Base-by-base conservation (phyloP, 306 rosid species). In the Castanea mollissima region DNA sequence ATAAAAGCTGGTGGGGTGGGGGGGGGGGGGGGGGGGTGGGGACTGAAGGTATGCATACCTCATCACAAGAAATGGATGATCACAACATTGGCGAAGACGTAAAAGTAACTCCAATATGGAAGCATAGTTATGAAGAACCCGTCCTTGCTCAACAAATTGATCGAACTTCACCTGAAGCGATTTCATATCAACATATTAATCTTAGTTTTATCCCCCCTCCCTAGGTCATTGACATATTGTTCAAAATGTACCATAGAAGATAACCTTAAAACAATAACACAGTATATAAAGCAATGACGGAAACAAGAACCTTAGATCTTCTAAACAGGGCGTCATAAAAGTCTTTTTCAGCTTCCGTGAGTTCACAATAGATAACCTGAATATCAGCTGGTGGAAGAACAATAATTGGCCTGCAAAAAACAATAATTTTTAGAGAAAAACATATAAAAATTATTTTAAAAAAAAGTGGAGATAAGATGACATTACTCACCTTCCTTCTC, bases 51-150 rank as follows among this genome's bases (percentile, higher is more conserved):
- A 68, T 56, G 27, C 67, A 21, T 84, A 94, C 98, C 98, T 94
- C 98, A 92, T 92, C 78, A 94, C 98, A 77, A 94, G 97, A 91
- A 92, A 94, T 32, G 98, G 98, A 82, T 94, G 97, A 84, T 94
- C 97, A 65, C 98, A 94, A 69, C 98, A 94, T 80, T 94, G 98
- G 68, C 97, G 94, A 74, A 94, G 98, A 76, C 98, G 98, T 85
- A 94, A 91, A 79, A 94, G 97, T 67, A 94, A 83, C 90, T 92
- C 97, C 90, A 94, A 78, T 82, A 94, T 94, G 79, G 97, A 94
- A 83, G 97, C 98, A 83, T 94, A 94, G 83, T 92, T 94, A 90
- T 94, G 98, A 91, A 94, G 98, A 90, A 94, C 90, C 41, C 97
- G 97, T 74, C 98, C 98, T 90, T 94, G 97, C 81, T 92, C 97